Evolutionary conservation across 768 basidiomycete species (phyloP).

Genomic region (Calocera viscosa): DNA sequence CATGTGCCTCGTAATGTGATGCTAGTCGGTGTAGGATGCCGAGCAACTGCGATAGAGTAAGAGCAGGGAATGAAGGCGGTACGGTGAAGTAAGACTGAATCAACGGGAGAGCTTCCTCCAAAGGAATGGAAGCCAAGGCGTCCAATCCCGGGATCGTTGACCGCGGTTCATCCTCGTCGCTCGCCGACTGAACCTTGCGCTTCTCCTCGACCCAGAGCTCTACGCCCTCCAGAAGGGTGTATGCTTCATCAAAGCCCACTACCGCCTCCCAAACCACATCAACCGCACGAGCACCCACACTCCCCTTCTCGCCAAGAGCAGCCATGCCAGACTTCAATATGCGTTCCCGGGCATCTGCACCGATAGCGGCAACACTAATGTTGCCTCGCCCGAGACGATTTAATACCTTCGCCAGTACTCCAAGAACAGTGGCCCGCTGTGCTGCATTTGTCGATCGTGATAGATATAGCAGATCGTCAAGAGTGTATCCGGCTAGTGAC

Average conservation of each 20-base stretch:
- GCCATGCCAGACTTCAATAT: conserved; percentile 56
- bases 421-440: conserved; percentile 72
- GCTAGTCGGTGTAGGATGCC: conserved; percentile 49
- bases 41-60: conserved; percentile 46
- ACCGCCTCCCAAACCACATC: conserved; percentile 64
- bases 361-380: conserved; percentile 24
- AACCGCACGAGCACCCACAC: conserved; percentile 52
- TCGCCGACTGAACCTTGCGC: not conserved
- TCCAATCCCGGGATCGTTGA: conserved; percentile 14
- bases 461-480: conserved; percentile 72
- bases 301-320: conserved; percentile 52
- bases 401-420: conserved; percentile 51
- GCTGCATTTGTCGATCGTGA: conserved; percentile 70
- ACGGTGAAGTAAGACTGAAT: conserved; percentile 32
- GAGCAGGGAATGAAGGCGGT: conserved; percentile 33
- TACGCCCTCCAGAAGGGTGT: conserved; percentile 30
- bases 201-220: conserved; percentile 33
- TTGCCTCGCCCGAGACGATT: conserved; percentile 25
- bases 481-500: conserved; percentile 69
- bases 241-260: conserved; percentile 44
- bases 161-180: not conserved
- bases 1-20: conserved; percentile 28
- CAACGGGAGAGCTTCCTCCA: conserved; percentile 42
- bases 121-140: conserved; percentile 28
- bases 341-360: conserved; percentile 40